Conservation (phyloP, 257 asterid genomes). For the Solanum acaule region DNA sequence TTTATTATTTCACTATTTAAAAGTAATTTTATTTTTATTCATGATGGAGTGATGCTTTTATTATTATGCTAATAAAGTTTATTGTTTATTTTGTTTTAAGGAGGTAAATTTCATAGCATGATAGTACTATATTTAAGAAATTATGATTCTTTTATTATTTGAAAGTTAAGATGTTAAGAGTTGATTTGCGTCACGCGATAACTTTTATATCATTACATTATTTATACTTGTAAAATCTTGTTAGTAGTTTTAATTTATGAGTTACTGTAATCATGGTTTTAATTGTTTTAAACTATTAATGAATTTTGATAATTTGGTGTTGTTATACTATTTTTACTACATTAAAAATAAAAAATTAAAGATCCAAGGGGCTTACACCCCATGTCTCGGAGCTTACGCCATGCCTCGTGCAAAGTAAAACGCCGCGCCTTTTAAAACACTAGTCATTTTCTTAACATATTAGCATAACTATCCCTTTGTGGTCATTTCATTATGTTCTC, state of each 20-base stretch:
- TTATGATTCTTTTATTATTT: background rate
- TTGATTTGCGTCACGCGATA: background rate
- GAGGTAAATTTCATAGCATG: background rate
- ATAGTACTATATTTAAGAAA: background rate
- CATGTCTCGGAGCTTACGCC: no score
- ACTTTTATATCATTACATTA: background rate
- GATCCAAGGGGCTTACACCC: no score
- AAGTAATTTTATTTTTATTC: background rate
- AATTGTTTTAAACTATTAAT: background rate
- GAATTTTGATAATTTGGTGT: background rate
- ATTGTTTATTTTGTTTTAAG: background rate
- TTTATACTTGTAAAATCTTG: background rate
- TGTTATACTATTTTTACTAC: background rate
- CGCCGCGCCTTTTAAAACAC: background rate
- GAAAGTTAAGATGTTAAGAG: background rate
- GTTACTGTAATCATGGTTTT: background rate
- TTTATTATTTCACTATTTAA: background rate
- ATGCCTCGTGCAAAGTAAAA: background rate
- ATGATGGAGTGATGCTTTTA: background rate
- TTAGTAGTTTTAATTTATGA: background rate
- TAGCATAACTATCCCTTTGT: background rate
- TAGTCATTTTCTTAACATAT: background rate
- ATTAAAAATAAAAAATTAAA: no score
- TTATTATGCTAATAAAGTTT: no score
- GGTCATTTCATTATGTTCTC: background rate